Evolutionary conservation across 106 monocot genomes (phyloP).

Genomic region (Posidonia australis): DNA sequence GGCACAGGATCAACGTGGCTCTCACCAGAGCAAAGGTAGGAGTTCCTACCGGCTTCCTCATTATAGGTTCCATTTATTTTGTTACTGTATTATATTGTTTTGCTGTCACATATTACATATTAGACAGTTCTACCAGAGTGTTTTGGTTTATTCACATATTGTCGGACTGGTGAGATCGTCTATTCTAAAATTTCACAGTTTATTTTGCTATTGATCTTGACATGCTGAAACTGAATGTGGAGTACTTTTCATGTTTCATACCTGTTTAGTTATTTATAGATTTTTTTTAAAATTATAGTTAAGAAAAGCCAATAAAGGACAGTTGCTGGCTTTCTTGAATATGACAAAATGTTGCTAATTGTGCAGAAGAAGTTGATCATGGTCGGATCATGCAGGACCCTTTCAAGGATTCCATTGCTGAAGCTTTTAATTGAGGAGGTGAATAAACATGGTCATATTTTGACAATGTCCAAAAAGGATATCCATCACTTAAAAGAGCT

Average conservation of each 20-base stretch:
- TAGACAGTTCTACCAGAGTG: too few relatives aligned
- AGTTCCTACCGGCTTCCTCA: neutral
- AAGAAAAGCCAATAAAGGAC: neutral
- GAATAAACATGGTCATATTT: conserved; percentile 30
- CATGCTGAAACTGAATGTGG: too few relatives aligned
- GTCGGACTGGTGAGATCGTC: too few relatives aligned
- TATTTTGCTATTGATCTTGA: too few relatives aligned
- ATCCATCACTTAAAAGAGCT: conserved; percentile 17
- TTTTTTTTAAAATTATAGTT: neutral
- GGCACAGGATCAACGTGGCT: conserved; percentile 92
- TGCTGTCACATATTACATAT: too few relatives aligned
- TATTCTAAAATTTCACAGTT: too few relatives aligned
- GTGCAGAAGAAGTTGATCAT: conserved; percentile 95
- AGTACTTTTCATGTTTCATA: too few relatives aligned
- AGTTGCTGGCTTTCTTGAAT: neutral
- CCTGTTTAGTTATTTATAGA: too few relatives aligned
- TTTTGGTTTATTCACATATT: too few relatives aligned
- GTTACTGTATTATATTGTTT: too few relatives aligned
- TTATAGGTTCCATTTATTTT: too few relatives aligned
- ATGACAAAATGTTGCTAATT: neutral
- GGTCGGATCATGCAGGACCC: conserved; percentile 70
- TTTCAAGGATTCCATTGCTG: conserved; percentile 65
- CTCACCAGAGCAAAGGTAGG: conserved; percentile 86
- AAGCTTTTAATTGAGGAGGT: conserved; percentile 83
- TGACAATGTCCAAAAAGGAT: conserved; percentile 40